Evolutionary conservation across 495 filamentous ascomycete genomes (phyloP).

Genomic region (Aspergillus funiculosus): DNA sequence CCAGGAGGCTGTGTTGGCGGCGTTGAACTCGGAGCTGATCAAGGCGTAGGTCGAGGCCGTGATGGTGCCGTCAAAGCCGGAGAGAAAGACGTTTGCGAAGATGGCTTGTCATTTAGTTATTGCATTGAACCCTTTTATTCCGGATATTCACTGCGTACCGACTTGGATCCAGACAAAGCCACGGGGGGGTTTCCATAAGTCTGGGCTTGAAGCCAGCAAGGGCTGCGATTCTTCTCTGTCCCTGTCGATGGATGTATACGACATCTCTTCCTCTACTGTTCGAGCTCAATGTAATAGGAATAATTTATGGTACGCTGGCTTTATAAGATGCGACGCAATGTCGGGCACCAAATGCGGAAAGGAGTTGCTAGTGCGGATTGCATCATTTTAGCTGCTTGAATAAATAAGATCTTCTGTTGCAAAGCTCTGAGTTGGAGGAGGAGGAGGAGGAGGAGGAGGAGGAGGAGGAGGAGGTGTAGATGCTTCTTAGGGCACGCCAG

Average conservation of each 20-base stretch:
- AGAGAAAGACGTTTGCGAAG: slow-evolving; percentile 61
- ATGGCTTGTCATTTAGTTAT: slow-evolving; percentile 35
- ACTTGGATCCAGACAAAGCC: slow-evolving; percentile 45
- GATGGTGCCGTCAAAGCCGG: slow-evolving; percentile 62
- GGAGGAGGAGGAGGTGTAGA: too few relatives aligned
- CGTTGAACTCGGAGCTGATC: slow-evolving; percentile 64
- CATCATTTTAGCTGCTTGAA: neutral
- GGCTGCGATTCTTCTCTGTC: slow-evolving; percentile 31
- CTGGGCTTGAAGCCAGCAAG: slow-evolving; percentile 30
- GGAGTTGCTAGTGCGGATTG: slow-evolving; percentile 3
- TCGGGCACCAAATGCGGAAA: slow-evolving; percentile 9
- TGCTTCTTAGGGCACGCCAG: too few relatives aligned
- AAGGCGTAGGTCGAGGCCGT: slow-evolving; percentile 60
- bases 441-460: too few relatives aligned
- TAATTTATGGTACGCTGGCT: neutral
- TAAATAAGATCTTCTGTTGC: too few relatives aligned
- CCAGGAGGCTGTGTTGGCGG: slow-evolving; percentile 58
- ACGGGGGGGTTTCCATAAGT: slow-evolving; percentile 33
- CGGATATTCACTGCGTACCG: slow-evolving; percentile 21
- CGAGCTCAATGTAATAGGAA: neutral
- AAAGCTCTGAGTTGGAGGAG: too few relatives aligned
- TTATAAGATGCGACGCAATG: neutral
- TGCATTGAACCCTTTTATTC: neutral
- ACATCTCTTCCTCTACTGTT: neutral
- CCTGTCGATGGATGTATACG: too few relatives aligned